These are phyloP conservation scores for Claviceps paspali DNA, from an alignment of 2,329 filamentous ascomycete species.

Conservation along the genomic window DNA sequence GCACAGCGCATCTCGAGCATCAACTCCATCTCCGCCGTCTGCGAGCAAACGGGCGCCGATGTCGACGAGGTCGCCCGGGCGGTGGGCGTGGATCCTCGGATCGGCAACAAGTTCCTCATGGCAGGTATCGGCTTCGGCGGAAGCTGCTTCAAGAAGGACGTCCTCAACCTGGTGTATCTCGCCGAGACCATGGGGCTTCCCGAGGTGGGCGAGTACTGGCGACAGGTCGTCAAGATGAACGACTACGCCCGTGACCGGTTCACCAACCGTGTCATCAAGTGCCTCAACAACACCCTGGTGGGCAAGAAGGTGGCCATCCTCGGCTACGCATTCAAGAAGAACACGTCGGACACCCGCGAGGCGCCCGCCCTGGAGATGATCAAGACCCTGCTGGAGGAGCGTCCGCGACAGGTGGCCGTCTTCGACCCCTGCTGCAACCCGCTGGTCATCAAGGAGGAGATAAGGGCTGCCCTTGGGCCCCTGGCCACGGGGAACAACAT, in stretches of 20 bases:
- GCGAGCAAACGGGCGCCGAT: slow-evolving; percentile 60
- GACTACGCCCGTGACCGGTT: slow-evolving; percentile 59
- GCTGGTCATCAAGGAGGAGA: slow-evolving; percentile 33
- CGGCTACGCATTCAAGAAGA: slow-evolving; percentile 68
- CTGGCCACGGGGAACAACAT: slow-evolving; percentile 27
- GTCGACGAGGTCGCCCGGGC: slow-evolving; percentile 56
- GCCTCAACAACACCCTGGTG: slow-evolving; percentile 51
- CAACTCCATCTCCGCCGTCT: slow-evolving; percentile 68
- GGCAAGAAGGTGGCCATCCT: slow-evolving; percentile 59
- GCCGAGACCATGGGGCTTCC: slow-evolving; percentile 53
- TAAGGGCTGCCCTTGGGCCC: slow-evolving; percentile 26
- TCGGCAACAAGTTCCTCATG: slow-evolving; percentile 59
- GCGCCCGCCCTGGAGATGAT: slow-evolving; percentile 54
- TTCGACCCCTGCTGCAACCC: slow-evolving; percentile 51
- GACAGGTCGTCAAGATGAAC: slow-evolving; percentile 59
- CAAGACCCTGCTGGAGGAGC: slow-evolving; percentile 48
- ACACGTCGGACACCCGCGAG: slow-evolving; percentile 62
- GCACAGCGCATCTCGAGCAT: slow-evolving; percentile 70
- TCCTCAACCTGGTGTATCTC: slow-evolving; percentile 58
- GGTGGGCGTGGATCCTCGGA: slow-evolving; percentile 54
- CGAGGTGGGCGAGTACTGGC: slow-evolving; percentile 65
- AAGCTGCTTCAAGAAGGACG: slow-evolving; percentile 70
- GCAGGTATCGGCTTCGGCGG: slow-evolving; percentile 67
- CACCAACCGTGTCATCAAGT: slow-evolving; percentile 46
- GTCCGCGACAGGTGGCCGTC: slow-evolving; percentile 46